Conservation (phyloP, 2,329 filamentous ascomycete genomes). For the Sporothrix globosa region DNA sequence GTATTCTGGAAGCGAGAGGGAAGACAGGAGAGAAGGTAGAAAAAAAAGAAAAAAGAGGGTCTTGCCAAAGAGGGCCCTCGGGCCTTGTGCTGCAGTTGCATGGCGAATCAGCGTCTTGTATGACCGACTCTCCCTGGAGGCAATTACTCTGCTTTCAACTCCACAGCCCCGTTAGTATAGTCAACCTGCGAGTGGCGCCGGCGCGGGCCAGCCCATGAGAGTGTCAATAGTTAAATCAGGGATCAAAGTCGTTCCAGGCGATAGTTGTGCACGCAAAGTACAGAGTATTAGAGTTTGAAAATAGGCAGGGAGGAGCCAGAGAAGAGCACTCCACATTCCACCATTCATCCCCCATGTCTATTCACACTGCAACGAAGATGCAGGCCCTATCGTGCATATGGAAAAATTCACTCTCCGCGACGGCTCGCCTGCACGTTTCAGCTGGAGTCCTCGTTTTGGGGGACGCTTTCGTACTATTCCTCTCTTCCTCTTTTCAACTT, state of each 20-base stretch:
- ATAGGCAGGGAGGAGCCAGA: too few relatives aligned
- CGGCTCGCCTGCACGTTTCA: constrained; percentile 7
- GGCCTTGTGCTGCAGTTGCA: neutral
- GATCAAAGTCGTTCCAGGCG: too few relatives aligned
- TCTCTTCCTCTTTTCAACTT: neutral
- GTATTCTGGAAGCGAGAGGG: constrained; percentile 27
- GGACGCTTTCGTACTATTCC: neutral
- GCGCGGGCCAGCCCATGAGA: constrained; percentile 9
- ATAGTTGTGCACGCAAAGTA: too few relatives aligned
- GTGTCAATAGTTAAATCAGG: neutral
- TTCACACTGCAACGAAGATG: neutral
- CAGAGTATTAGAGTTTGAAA: too few relatives aligned
- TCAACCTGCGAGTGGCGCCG: neutral
- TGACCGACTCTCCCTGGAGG: too few relatives aligned
- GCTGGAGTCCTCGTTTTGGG: neutral
- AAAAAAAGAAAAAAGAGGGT: neutral
- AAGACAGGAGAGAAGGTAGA: neutral
- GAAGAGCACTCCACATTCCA: neutral
- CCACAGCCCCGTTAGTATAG: constrained; percentile 6
- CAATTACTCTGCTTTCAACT: too few relatives aligned
- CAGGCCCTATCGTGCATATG: neutral
- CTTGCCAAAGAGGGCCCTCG: neutral
- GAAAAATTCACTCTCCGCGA: neutral
- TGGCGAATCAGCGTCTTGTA: constrained; percentile 7
- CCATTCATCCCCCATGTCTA: too few relatives aligned